Evolutionary conservation across 805 yeast genomes (phyloP).

Genomic region (Starmerella ratchasimensis): DNA sequence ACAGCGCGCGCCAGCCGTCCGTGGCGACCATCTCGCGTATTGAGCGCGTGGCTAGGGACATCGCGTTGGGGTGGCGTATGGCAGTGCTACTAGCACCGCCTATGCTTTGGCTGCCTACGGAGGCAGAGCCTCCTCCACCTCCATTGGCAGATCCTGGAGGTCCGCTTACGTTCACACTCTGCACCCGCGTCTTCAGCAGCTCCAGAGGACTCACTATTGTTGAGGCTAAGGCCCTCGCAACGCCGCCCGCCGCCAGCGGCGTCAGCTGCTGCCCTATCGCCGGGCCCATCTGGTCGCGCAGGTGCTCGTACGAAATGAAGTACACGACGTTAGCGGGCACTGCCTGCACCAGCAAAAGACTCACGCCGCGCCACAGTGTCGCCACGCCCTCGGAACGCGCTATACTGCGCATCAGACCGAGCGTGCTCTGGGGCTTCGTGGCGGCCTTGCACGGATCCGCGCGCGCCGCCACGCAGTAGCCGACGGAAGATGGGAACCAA

Average conservation of each 20-base stretch:
- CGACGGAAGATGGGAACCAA: constrained; percentile 28
- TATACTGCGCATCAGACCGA: constrained; percentile 58
- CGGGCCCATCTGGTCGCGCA: constrained; percentile 58
- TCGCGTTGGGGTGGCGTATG: constrained; percentile 27
- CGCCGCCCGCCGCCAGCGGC: constrained; percentile 73
- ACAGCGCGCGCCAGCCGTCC: constrained; percentile 52
- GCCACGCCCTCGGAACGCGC: constrained; percentile 56
- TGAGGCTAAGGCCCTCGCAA: constrained; percentile 74
- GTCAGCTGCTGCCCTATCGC: constrained; percentile 33
- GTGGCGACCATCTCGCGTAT: constrained; percentile 36
- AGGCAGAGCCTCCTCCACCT: too few relatives aligned
- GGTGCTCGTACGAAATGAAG: constrained; percentile 81
- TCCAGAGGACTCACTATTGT: constrained; percentile 79
- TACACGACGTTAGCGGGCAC: constrained; percentile 87
- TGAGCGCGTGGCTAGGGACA: constrained; percentile 33
- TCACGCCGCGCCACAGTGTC: constrained; percentile 81
- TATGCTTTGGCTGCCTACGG: too few relatives aligned
- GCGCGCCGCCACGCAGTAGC: constrained; percentile 28
- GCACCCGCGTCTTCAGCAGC: constrained; percentile 72
- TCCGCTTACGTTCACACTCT: constrained; percentile 50
- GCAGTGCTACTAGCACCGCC: too few relatives aligned
- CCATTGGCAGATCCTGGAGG: constrained; percentile 35
- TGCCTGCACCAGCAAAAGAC: constrained; percentile 70
- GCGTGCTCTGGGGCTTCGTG: constrained; percentile 29
- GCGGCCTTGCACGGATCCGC: constrained; percentile 10